Percentiles rank a stretch among this genome's conserved stretches.
Evolutionary conservation across 192 early-diverging fungal genomes (phyloP).

Genomic region (Entomortierella chlamydospora): DNA sequence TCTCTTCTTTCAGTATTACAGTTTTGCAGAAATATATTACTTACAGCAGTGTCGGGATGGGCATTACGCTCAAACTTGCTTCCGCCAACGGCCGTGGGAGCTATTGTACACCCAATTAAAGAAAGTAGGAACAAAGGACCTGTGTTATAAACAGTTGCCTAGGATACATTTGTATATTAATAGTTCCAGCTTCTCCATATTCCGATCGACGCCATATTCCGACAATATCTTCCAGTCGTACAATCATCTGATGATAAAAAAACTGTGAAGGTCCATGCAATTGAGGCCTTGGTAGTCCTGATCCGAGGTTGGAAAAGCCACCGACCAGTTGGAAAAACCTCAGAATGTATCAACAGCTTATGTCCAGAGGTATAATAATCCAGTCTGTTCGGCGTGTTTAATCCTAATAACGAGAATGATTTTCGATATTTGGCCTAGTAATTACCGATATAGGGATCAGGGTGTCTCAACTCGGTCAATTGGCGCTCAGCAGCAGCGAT

Average conservation of each 20-base stretch:
- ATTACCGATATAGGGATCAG: constrained; percentile 86
- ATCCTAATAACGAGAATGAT: no score
- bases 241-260: no score
- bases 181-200: no score
- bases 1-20: not conserved
- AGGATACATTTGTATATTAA: not conserved
- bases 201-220: no score
- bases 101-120: constrained; percentile 48
- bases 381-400: no score
- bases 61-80: constrained; percentile 88
- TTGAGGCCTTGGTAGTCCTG: no score
- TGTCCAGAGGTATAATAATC: no score
- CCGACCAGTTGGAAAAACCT: no score
- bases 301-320: no score
- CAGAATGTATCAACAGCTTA: no score
- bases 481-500: constrained; percentile 79
- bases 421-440: not conserved
- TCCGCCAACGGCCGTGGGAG: constrained; percentile 74
- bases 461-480: constrained; percentile 80
- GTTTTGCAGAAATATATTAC: not conserved
- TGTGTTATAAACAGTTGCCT: not conserved
- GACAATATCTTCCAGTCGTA: no score
- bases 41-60: constrained; percentile 70
- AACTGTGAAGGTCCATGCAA: no score
- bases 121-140: not conserved